These are phyloP conservation scores for Sclerotinia nivalis DNA, from an alignment of 2,329 filamentous ascomycete genomes.

Conservation along the genomic window DNA sequence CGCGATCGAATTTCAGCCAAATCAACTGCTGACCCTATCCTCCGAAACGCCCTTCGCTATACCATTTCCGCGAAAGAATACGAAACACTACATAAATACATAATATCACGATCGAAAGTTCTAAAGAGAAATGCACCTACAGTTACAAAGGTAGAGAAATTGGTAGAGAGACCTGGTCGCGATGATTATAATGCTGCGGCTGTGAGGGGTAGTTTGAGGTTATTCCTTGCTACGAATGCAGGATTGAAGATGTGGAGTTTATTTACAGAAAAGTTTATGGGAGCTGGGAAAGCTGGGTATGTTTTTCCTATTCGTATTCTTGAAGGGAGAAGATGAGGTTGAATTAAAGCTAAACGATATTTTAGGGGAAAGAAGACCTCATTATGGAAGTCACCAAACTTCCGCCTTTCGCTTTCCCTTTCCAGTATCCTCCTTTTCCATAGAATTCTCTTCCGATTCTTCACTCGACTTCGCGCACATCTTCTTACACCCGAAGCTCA, in stretches of 20 bases:
- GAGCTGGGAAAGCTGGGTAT: conserved; percentile 37
- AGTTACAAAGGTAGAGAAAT: conserved; percentile 54
- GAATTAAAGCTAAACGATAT: conserved; percentile 20
- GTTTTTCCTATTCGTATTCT: conserved; percentile 7
- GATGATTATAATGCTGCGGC: conserved; percentile 72
- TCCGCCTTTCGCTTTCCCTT: conserved; percentile 78
- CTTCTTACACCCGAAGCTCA: conserved; percentile 77
- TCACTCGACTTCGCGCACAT: conserved; percentile 74
- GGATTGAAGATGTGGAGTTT: conserved; percentile 64
- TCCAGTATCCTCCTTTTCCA: conserved; percentile 87
- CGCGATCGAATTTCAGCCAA: conserved; percentile 37
- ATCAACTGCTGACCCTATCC: conserved; percentile 61
- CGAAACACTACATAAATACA: conserved; percentile 77
- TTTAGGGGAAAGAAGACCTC: conserved; percentile 50
- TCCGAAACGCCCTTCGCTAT: conserved; percentile 84
- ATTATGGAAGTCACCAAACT: conserved; percentile 64
- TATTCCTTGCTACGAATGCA: conserved; percentile 65
- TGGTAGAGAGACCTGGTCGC: conserved; percentile 39
- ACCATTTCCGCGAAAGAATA: conserved; percentile 86
- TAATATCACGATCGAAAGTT: conserved; percentile 69
- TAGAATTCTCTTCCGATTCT: conserved; percentile 86
- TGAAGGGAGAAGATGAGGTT: background rate
- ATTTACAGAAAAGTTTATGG: conserved; percentile 51
- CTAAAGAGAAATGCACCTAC: conserved; percentile 57
- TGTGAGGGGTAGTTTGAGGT: conserved; percentile 67